Evolutionary conservation across 2,329 filamentous ascomycete genomes (phyloP).

Genomic region (Xylaria sp.): DNA sequence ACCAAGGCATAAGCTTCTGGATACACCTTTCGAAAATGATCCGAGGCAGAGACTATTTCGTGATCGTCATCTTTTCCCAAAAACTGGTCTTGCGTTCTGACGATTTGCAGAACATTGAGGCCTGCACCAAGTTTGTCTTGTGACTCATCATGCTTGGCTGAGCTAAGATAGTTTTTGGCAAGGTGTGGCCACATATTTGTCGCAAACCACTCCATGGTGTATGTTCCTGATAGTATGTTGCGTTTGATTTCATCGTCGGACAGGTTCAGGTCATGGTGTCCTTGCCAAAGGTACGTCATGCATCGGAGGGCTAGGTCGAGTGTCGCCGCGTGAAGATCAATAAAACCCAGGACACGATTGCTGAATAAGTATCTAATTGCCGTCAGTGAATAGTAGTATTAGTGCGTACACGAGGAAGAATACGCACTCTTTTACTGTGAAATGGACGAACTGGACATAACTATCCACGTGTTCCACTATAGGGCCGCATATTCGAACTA

Average conservation of each 20-base stretch:
- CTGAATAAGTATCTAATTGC: background rate
- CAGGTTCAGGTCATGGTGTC: background rate
- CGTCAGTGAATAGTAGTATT: background rate
- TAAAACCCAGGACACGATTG: slow-evolving; percentile 12
- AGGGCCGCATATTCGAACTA: slow-evolving; percentile 46
- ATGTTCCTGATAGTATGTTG: background rate
- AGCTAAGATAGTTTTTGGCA: background rate
- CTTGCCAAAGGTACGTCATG: slow-evolving; percentile 11
- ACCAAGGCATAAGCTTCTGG: background rate
- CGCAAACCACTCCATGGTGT: slow-evolving; percentile 3
- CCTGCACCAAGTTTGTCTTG: background rate
- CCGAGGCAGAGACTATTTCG: background rate
- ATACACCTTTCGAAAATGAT: background rate
- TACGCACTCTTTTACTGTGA: slow-evolving; percentile 49
- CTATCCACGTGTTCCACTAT: slow-evolving; percentile 48
- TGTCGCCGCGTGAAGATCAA: slow-evolving; percentile 16
- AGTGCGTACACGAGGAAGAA: background rate
- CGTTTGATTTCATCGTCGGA: background rate
- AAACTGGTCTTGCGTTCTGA: background rate
- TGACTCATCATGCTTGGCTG: background rate
- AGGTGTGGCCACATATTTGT: slow-evolving; percentile 9
- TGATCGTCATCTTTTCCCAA: background rate
- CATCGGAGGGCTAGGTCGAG: slow-evolving; percentile 21
- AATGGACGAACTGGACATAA: slow-evolving; percentile 49
- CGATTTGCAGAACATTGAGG: background rate